A percentile compares a stretch with the other conserved stretches of the same genome.
Conservation (phyloP, 2,329 filamentous ascomycete genomes). For the Fusarium verrucosum region DNA sequence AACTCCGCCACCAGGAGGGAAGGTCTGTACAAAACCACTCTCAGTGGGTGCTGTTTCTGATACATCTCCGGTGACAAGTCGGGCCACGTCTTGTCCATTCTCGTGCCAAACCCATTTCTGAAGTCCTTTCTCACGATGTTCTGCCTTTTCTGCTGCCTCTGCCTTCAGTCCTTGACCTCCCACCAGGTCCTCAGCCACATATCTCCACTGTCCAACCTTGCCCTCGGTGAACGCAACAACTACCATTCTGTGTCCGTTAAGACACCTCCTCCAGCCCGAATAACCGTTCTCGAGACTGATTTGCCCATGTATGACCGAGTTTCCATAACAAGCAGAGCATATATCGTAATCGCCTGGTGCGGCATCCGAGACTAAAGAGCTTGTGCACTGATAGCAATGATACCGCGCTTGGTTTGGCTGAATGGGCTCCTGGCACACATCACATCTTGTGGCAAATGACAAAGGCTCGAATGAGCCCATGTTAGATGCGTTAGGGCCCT, state of each 20-base stretch:
- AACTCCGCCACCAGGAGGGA: constrained; percentile 79
- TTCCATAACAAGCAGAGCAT: constrained; percentile 79
- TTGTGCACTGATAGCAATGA: constrained; percentile 81
- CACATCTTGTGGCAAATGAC: constrained; percentile 78
- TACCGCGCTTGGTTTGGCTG: constrained; percentile 74
- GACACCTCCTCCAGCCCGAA: constrained; percentile 84
- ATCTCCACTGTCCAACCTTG: constrained; percentile 71
- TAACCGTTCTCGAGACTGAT: constrained; percentile 80
- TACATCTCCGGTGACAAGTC: constrained; percentile 63
- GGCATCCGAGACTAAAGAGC: constrained; percentile 56
- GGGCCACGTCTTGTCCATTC: constrained; percentile 52
- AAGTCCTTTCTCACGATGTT: constrained; percentile 48
- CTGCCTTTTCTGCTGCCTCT: constrained; percentile 56
- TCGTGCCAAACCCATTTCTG: constrained; percentile 64
- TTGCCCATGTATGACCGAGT: constrained; percentile 68
- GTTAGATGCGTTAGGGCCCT: constrained; percentile 56
- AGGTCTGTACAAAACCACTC: constrained; percentile 50
- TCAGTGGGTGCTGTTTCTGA: constrained; percentile 53
- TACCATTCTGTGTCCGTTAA: constrained; percentile 83
- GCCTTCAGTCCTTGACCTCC: constrained; percentile 77
- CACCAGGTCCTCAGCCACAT: constrained; percentile 76
- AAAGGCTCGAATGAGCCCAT: constrained; percentile 71
- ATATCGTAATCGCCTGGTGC: constrained; percentile 84
- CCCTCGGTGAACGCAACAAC: constrained; percentile 78
- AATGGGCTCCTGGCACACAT: constrained; percentile 79